Conservation (phyloP, 1,139 yeast species). For the Candida sanyaensis region DNA sequence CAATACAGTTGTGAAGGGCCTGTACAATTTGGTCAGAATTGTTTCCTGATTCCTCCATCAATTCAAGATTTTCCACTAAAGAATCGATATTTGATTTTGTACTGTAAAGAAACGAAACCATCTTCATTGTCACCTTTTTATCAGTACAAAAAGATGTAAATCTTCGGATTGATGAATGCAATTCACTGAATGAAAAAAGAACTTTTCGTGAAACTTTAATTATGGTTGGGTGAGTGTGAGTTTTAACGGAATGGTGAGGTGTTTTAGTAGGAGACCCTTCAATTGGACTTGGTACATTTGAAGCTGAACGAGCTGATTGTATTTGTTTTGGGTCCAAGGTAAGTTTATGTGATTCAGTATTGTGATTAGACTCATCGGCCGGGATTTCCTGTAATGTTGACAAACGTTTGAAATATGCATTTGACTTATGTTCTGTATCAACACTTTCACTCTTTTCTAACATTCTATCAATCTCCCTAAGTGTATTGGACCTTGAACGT, state of each 20-base stretch:
- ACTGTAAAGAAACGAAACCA: constrained; percentile 55
- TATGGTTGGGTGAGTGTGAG: constrained; percentile 27
- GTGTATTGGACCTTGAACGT: constrained; percentile 42
- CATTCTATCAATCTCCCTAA: constrained; percentile 41
- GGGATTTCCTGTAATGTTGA: constrained; percentile 68
- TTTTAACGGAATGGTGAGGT: constrained; percentile 11
- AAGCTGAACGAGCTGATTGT: neutral
- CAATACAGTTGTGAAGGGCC: constrained; percentile 35
- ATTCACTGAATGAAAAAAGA: constrained; percentile 63
- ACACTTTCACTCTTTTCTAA: constrained; percentile 43
- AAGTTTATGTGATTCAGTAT: constrained; percentile 9
- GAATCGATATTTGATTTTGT: constrained; percentile 62
- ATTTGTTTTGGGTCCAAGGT: constrained; percentile 7
- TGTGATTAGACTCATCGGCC: constrained; percentile 24
- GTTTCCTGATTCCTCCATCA: constrained; percentile 48
- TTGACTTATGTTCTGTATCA: constrained; percentile 51
- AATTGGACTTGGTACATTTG: neutral
- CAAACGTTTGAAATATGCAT: constrained; percentile 70
- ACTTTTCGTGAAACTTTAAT: constrained; percentile 58
- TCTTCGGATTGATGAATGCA: constrained; percentile 67
- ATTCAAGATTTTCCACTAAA: constrained; percentile 59
- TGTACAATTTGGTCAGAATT: constrained; percentile 31
- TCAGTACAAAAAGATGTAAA: constrained; percentile 69
- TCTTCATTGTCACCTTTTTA: constrained; percentile 58
- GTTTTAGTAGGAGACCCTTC: constrained; percentile 13